phyloP scores from a whole-genome alignment of 371 early-diverging fungal genomes.

The Catenaria anguillulae region DNA sequence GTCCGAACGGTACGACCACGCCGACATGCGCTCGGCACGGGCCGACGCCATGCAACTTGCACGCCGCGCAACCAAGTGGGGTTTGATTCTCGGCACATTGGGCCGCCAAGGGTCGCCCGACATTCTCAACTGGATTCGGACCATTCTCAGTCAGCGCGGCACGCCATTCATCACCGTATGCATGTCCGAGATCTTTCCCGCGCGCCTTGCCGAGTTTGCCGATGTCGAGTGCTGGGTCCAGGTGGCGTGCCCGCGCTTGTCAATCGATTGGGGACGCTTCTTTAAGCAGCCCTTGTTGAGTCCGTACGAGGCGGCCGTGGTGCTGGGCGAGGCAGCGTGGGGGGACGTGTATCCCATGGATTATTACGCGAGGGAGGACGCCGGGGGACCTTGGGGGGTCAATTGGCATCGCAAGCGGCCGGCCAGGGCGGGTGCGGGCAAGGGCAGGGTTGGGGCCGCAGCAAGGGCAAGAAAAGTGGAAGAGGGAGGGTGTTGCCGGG shows the following conservation, averaged over 20 bases:
- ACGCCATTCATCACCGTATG: conserved; percentile 59
- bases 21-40: conserved; percentile 75
- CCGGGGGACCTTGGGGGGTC: conserved; percentile 87
- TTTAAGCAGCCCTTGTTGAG: conserved; percentile 88
- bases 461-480: too few relatives aligned
- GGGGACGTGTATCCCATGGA: conserved; percentile 91
- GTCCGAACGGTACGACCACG: conserved; percentile 84
- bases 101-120: conserved; percentile 97
- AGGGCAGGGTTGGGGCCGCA: too few relatives aligned
- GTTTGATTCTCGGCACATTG: conserved; percentile 89
- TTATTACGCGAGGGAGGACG: conserved; percentile 74
- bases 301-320: conserved; percentile 93
- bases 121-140: conserved; percentile 45
- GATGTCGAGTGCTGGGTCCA: conserved; percentile 95
- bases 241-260: conserved; percentile 93
- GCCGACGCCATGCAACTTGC: conserved; percentile 62
- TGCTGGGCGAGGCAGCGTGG: conserved; percentile 58
- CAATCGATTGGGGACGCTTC: conserved; percentile 98
- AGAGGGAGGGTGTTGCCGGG: too few relatives aligned
- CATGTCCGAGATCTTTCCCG: conserved; percentile 86
- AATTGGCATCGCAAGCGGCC: conserved; percentile 30
- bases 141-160: conserved; percentile 34
- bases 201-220: conserved; percentile 71
- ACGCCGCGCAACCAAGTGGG: conserved; percentile 57
- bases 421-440: too few relatives aligned